Base-by-base conservation (phyloP, 257 asterid species). In the Solanum sejunctum region DNA sequence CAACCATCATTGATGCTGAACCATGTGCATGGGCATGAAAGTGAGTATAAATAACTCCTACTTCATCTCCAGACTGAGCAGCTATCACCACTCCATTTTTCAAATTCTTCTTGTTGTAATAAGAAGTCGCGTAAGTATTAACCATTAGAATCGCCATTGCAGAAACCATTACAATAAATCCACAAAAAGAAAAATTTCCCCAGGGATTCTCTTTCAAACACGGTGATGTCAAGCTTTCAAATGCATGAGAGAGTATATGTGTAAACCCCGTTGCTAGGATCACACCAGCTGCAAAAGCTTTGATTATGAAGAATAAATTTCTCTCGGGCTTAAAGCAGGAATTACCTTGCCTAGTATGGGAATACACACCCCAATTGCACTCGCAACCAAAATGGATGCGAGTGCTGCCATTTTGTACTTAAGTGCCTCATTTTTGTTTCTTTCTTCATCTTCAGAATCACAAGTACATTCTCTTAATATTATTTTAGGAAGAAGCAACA, bases 231-330 rank as follows among this genome's bases (percentile, higher is more conserved):
- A 87, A 79, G 36, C 56, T 85, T 15, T 82, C 85, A 1, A 84
- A 83, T 8, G 90, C 90, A 28, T 85, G 88, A 0, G 90, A 86
- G 6, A 87, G 81, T 3, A 87, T 39, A 36, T 87, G 90, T 39
- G 85, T 84, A 71, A 85, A 82, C 7, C 89, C 89, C 1, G 89
- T 87, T 2, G 87, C 47, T 15, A 87, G 56, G 12, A 87, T 87
- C 3, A 87, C 88, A 1, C 90, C 90, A 0, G 88, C 90, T 0
- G 90, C 88, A 2, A 85, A 82, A 5, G 88, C 87, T 61, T 87
- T 87, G 54, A 87, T 77, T 17, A 85, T n/a, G 43, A 84, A 85
- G 69, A 88, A 88, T 0, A 88, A 67, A 23, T 84, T 71, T 3
- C 67, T 88, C 10, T 88, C 88, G 1, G 90, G 2, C 83, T 80